A percentile compares a stretch with the other conserved stretches of the same genome.
phyloP scores from a whole-genome alignment of 768 basidiomycete species.

The Leccinum barrowsii region DNA sequence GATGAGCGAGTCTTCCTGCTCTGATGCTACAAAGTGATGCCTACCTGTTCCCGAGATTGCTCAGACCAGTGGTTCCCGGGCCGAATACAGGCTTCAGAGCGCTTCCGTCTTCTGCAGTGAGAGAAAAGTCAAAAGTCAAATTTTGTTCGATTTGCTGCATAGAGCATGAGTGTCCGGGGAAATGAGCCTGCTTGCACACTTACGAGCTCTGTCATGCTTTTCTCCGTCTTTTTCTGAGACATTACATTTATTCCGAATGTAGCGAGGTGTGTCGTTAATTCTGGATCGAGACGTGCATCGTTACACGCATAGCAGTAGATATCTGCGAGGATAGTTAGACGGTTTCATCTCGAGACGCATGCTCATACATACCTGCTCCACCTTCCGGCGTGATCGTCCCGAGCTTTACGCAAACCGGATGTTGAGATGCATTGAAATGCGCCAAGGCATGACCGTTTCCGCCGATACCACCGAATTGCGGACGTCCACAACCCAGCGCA shows the following conservation, averaged over 20 bases:
- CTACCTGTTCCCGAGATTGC: slow-evolving; percentile 90
- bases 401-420: slow-evolving; percentile 85
- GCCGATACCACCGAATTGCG: slow-evolving; percentile 74
- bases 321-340: slow-evolving; percentile 41
- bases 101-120: slow-evolving; percentile 82
- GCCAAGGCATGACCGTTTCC: slow-evolving; percentile 89
- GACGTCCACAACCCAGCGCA: slow-evolving; percentile 81
- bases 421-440: slow-evolving; percentile 70
- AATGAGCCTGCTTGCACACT: slow-evolving; percentile 14
- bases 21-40: background rate
- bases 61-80: slow-evolving; percentile 81
- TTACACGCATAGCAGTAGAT: slow-evolving; percentile 93
- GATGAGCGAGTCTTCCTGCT: background rate
- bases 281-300: slow-evolving; percentile 76
- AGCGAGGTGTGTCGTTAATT: slow-evolving; percentile 67
- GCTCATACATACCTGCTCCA: slow-evolving; percentile 59
- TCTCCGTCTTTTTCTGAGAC: slow-evolving; percentile 85
- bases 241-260: slow-evolving; percentile 86
- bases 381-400: slow-evolving; percentile 98
- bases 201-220: slow-evolving; percentile 94
- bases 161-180: background rate
- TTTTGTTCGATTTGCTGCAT: slow-evolving; percentile 95
- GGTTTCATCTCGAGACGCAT: background rate
- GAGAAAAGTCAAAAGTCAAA: slow-evolving; percentile 88
- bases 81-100: slow-evolving; percentile 88